Base-by-base conservation (phyloP, 352 stramenopile species). In the Pythium angustatum region DNA sequence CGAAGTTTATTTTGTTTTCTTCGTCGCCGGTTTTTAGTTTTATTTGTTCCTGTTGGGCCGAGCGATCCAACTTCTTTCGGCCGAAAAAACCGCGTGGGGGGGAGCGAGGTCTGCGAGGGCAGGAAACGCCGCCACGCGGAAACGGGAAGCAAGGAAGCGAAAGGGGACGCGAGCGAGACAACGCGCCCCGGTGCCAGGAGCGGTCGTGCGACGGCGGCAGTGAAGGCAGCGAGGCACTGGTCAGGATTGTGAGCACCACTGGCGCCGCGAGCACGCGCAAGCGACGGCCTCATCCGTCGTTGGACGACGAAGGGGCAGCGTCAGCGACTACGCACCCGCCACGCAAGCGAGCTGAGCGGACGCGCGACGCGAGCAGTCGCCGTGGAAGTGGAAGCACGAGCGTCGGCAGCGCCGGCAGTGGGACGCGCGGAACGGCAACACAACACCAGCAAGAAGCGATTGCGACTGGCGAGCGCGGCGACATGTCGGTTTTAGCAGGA, bases 241-340 rank as follows among this genome's bases (percentile, higher is more conserved):
- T n/a, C 53, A 68, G 34, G 62, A 62, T 68, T 58, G 62, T 43
- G 28, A 54, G 50, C 49, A 43, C 22, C 8, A 34, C 27, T 17
- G 24, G 50, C 44, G 41, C 45, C 50, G 28, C 49, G 52, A 55
- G 19, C 52, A 52, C 51, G 61, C 61, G 43, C 40, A 68, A 68
- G 50, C 62, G 62, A 50, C 62, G 44, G 10, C 41, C 40, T 34
- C 34, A 31, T 51, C 55, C 33, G 26, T 58, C 61, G 14, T 26
- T 8, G n/a, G 31, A 50, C 34, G 53, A 8, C 26, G 38, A 60
- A 43, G 30, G 28, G 24, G 30, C 17, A 17, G 47, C 24, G 27
- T 17, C 24, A 8, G 36, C 30, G 24, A 54, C 47, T 7, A 33
- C n/a, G 12, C n/a, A 6, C 11, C 27, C 43, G 21, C 47, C 48